These are phyloP conservation scores for Corylus avellana DNA, from an alignment of 306 rosid species.

Conservation along the genomic window DNA sequence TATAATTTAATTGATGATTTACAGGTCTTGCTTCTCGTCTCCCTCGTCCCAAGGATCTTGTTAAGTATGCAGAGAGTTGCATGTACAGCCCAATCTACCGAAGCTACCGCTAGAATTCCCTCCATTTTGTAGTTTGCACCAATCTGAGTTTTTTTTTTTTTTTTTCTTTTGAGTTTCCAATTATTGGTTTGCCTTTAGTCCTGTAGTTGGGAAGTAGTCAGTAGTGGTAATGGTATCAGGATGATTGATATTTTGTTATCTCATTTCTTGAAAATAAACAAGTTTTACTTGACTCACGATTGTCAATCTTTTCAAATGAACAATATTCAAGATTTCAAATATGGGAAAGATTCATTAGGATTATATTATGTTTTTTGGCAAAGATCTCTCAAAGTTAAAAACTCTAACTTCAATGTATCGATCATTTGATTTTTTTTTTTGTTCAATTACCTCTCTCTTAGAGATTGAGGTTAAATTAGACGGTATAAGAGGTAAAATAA, in stretches of 20 bases:
- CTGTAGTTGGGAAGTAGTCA: neutral
- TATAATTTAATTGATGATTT: constrained; percentile 28
- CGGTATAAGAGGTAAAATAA: too few species aligned
- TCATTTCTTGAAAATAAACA: neutral
- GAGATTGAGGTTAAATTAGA: too few species aligned
- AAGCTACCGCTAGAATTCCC: constrained; percentile 58
- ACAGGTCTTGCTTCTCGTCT: constrained; percentile 90
- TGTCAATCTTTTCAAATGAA: neutral
- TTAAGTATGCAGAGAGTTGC: constrained; percentile 87
- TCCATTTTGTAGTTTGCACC: constrained; percentile 6
- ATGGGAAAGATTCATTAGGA: neutral
- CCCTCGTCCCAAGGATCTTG: constrained; percentile 91
- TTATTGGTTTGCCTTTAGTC: neutral
- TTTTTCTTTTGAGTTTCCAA: neutral
- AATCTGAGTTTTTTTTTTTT: neutral
- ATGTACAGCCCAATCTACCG: constrained; percentile 94
- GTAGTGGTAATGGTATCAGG: neutral
- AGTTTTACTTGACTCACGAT: neutral
- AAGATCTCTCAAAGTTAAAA: too few species aligned
- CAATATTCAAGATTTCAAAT: neutral
- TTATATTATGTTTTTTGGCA: too few species aligned
- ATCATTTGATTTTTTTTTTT: too few species aligned
- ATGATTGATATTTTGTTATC: neutral
- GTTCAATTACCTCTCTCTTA: too few species aligned
- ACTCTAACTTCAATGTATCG: too few species aligned